Conservation (phyloP, 176 grass and related monocot genomes). For the Pontederia crassipes region DNA sequence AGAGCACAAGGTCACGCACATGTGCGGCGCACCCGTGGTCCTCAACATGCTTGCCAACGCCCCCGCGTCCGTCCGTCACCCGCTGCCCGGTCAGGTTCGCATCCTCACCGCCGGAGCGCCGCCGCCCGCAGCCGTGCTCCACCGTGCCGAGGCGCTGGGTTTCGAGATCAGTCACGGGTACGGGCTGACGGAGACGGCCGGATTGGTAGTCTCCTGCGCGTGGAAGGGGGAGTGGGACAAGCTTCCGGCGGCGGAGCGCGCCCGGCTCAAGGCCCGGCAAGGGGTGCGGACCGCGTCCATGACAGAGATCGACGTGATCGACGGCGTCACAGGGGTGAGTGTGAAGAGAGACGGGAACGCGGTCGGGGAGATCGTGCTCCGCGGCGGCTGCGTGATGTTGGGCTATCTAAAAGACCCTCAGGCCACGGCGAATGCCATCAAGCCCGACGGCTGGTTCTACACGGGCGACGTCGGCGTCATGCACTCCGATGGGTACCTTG, state of each 20-base stretch:
- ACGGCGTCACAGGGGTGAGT: slow-evolving; percentile 32
- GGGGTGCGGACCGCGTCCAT: slow-evolving; percentile 44
- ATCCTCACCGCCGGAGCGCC: slow-evolving; percentile 70
- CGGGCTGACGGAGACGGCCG: slow-evolving; percentile 61
- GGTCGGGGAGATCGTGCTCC: slow-evolving; percentile 64
- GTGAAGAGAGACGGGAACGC: slow-evolving; percentile 43
- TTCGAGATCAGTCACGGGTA: slow-evolving; percentile 72
- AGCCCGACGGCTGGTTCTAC: slow-evolving; percentile 64
- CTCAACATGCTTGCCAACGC: slow-evolving; percentile 89
- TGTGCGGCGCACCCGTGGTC: slow-evolving; percentile 83
- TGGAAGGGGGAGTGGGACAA: slow-evolving; percentile 69
- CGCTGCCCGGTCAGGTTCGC: slow-evolving; percentile 32
- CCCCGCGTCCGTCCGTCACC: slow-evolving; percentile 16
- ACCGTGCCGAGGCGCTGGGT: slow-evolving; percentile 50
- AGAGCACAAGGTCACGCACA: slow-evolving; percentile 34
- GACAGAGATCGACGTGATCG: slow-evolving; percentile 38
- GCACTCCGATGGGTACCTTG: slow-evolving; percentile 71
- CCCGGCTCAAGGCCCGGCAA: slow-evolving; percentile 63
- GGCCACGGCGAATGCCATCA: slow-evolving; percentile 30
- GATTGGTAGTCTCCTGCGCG: slow-evolving; percentile 42
- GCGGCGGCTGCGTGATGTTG: slow-evolving; percentile 44
- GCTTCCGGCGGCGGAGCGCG: slow-evolving; percentile 49
- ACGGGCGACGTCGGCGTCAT: slow-evolving; percentile 70
- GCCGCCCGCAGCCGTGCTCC: slow-evolving; percentile 50
- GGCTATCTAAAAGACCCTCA: slow-evolving; percentile 50